A percentile compares a stretch with the other conserved stretches of the same genome.
Conservation (phyloP, 225 moss, liverwort and hornwort species). For the Polytrichum formosum region DNA sequence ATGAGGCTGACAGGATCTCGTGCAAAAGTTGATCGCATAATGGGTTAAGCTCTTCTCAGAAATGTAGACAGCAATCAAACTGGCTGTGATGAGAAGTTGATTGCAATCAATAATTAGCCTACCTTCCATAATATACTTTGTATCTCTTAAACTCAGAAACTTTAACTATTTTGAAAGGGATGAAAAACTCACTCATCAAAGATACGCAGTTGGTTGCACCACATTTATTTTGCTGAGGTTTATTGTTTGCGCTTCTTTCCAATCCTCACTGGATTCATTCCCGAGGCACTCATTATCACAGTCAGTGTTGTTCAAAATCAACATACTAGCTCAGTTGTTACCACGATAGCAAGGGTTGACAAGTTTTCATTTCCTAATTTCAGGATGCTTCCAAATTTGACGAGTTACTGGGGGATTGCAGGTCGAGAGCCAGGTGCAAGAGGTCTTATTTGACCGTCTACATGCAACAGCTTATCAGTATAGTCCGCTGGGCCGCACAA, state of each 20-base stretch:
- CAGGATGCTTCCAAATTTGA: not conserved
- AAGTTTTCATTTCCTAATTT: conserved; percentile 1
- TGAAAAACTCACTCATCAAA: not conserved
- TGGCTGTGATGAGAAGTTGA: not conserved
- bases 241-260: not conserved
- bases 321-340: not conserved
- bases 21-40: not conserved
- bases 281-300: not conserved
- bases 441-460: conserved; percentile 71
- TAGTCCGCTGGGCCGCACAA: conserved; percentile 69
- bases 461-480: conserved; percentile 75
- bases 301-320: not conserved
- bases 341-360: not conserved
- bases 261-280: not conserved
- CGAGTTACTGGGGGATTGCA: conserved; percentile 16
- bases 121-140: too few relatives aligned
- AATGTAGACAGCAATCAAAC: not conserved
- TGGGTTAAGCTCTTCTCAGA: not conserved
- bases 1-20: too few relatives aligned
- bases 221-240: too few relatives aligned
- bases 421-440: conserved; percentile 80
- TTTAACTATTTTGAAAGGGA: not conserved
- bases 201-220: too few relatives aligned
- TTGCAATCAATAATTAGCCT: not conserved
- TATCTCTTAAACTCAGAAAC: too few relatives aligned